Base-by-base conservation (phyloP, 2,329 filamentous ascomycete genomes). In the Aspergillus luchuensis region DNA sequence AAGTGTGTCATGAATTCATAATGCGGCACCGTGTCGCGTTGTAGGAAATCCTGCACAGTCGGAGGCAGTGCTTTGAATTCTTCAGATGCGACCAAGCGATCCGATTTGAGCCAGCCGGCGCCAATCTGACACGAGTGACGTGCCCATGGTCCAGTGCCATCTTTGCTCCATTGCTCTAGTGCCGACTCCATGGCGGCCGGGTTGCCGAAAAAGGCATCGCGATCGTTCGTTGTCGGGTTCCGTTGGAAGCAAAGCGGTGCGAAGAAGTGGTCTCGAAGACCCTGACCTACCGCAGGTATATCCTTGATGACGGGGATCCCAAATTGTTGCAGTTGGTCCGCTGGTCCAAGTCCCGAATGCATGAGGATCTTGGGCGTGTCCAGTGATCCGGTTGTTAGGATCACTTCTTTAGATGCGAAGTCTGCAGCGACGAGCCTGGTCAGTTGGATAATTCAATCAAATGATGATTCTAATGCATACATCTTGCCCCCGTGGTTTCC, bases 1-100 rank as follows among this genome's bases (percentile, higher is more conserved):
- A 81, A 76, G 59, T 83, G 80, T 1, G 77, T 80, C 8, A 81
- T 58, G 15, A 88, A 69, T 65, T 89, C 87, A 63, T 80, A 87
- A 51, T 84, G 80, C 0, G 87, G 87, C 2, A 88, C 78, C 0
- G 82, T 85, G 13, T 80, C 75, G 19, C 76, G 76, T 47, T 68
- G 70, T 1, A 89, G 69, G 61, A 79, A 82, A 0, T 73, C 69
- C 65, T 83, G 79, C 8, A 79, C 74, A 0, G 74, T 58, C 0
- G 63, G 57, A 0, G 84, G 80, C 0, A 89, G 75, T 1, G 72
- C 78, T 43, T 80, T 71, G 68, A 85, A 87, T 66, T 88, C 83
- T 0, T 76, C 64, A 0, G 76, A 78, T 0, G 70, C 57, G 1
- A 73, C 67, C 2, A 86, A 67, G 1, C 66, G 64, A 5, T 79